Evolutionary conservation across 2,329 filamentous ascomycete genomes (phyloP), one percentile per base, ranked within the genome.

Genomic region (Exserohilum turcica): DNA sequence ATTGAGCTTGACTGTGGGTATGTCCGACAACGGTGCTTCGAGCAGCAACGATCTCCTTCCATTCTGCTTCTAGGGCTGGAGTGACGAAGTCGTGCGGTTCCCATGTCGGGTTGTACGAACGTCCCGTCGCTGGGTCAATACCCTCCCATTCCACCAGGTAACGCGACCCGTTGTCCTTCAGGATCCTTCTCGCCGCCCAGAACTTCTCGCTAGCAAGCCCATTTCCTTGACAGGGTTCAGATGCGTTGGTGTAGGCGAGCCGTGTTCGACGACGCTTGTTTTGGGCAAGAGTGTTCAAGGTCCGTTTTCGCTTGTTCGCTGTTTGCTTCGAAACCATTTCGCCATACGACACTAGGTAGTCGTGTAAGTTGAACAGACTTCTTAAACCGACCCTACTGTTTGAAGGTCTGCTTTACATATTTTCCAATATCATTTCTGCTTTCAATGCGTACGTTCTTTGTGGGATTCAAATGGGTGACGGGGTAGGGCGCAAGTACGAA

Each of bases 81-180:
- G 46, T 49, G 16, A 43, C 46, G 40, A 52, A 52, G 21, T 52
- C 28, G 48, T 52, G 48, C 40, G 33, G 48, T 52, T 52, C 42
- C 33, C 33, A 52, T 28, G 40, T 52, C 33, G 33, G 42, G 33
- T 52, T 13, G 27, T 52, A 52, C 18, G 15, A 21, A 36, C 42
- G 37, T 36, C 49, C 36, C 18, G 43, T 52, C 24, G 15, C 49
- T 52, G 35, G 49, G 39, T 52, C 28, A 10, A 47, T 46, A 9
- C 37, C 42, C 28, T 52, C 49, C 49, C 28, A 52, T 37, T 52
- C 28, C 8, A 52, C 49, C 10, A 52, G 36, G 42, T 52, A 52
- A 36, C 43, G 15, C 15, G 42, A 29, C 45, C 43, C 43, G 29
- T 52, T 52, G 29, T 52, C 43, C 36, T 52, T 9, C 19, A 52